Base-by-base conservation (phyloP, 2,329 filamentous ascomycete genomes). In the Fusarium penzigii region DNA sequence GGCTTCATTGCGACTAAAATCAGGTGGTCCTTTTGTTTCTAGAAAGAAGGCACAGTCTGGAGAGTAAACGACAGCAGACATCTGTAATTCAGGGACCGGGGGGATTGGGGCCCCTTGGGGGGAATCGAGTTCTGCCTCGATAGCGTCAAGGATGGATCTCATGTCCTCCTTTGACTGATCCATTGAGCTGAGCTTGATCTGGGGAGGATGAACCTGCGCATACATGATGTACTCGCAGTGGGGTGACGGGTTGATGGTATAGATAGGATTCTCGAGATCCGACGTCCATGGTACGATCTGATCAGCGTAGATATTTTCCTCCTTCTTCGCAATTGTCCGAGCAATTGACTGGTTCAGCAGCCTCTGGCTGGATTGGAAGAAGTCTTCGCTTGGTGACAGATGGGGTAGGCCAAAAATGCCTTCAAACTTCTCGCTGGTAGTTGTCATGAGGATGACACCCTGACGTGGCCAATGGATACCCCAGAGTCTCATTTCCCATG, bases 381-480 rank as follows among this genome's bases (percentile, higher is more conserved):
- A 85, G 44, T 82, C 76, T 4, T 75, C 67, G 17, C 75, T 71
- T 0, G 90, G 81, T 1, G 89, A 79, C 46, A 99, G 80, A 70
- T 97, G 92, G 25, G 94, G 92, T 43, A 97, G 75, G 3, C 87
- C 89, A 69, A 96, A 96, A 50, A 97, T 87, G 41, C 94, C 92
- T n/a, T 88, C 85, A 65, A 94, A 94, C 75, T 96, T 97, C 67
- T 96, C 89, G 70, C 92, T 97, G 44, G 92, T 93, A 1, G 93
- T 97, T 2, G 88, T 90, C 67, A 97, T 75, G 36, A 97, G 75
- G 45, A 94, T 83, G 13, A 85, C 83, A 2, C 94, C 94, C 56
- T 88, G 83, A n/a, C 82, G 80, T 38, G 88, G 86, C 78, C 92
- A 95, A 74, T 97, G 93, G 5, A 95, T 81, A 4, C 94, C 94